Base-by-base conservation (phyloP, 441 rosid genomes). In the Rhodomyrtus psidioides region DNA sequence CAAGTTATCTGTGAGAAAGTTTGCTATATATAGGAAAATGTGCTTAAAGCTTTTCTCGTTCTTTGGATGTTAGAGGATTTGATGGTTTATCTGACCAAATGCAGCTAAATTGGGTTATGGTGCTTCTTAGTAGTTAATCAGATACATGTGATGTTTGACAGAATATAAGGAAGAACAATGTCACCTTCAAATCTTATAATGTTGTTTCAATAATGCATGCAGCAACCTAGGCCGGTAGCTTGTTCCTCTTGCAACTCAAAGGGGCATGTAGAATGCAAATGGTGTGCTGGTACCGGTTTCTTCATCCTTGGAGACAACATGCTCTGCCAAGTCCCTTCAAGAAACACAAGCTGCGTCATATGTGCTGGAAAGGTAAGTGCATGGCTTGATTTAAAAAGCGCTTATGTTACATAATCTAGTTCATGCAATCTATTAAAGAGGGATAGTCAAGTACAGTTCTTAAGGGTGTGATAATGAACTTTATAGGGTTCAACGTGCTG, bases 261-360 rank as follows among this genome's bases (percentile, higher is more conserved):
- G 7, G 98, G 99, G 56, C 92, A 89, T 79, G 93, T 95, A 13
- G 99, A 97, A 62, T 95, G 98, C 91, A 92, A 97, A 88, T 95
- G 98, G 98, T 97, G 98, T 90, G 91, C 91, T 8, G 99, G 99
- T 54, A 97, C 99, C 5, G 98, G 99, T 44, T 95, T 97, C 93
- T 97, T 97, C 87, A 94, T 97, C 81, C 90, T 95, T 0, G 98
- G 98, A 15, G 97, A 97, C 91, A 97, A 95, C 89, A 94, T 96
- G 95, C 98, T 97, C 83, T 97, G 98, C 86, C 95, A 96, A 87
- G 98, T 97, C 62, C 98, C 98, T 44, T 97, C 98, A 3, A 93
- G 95, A 88, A 95, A 96, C 91, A 92, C 98, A 54, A 91, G 87
- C 84, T 97, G 98, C 84, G 95, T 96, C 42, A 94, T 96, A 82